Evolutionary conservation across 1,284 basidiomycete genomes (phyloP), one percentile per base, ranked within the genome.

Genomic region (Fomitiporia mediterranea): DNA sequence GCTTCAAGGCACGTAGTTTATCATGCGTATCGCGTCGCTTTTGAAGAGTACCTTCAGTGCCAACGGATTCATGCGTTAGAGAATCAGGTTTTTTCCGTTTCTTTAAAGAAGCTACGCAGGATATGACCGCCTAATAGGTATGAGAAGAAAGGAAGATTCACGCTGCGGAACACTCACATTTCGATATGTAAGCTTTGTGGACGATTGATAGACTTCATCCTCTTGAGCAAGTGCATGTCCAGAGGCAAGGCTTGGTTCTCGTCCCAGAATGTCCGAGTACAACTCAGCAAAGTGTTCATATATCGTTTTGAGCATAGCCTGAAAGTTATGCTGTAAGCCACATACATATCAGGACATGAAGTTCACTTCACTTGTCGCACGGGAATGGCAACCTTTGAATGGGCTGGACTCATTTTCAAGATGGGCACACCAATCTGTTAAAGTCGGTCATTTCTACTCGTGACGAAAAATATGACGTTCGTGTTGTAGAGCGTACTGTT

Each of bases 161-260:
- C n/a, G n/a, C n/a, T n/a, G n/a, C n/a, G n/a, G n/a, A n/a, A n/a
- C n/a, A n/a, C 58, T 78, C 67, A 89, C 86, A 72, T 89, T 86
- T 47, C 89, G 83, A 69, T 94, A 94, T 0, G 89, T 90, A 38
- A 81, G 64, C 67, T 89, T 91, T 53, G 74, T 84, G 0, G 87
- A 81, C 58, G 79, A 82, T 23, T 74, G 74, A 68, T 91, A 90
- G 1, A 91, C 77, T 57, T 91, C 84, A 35, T 82, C 78, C 65
- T 94, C 91, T 64, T 93, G 89, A 51, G 74, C 78, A 8, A 91
- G 75, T 1, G 91, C 82, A 70, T 93, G 87, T 51, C 89, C 83
- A 0, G 82, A 72, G 1, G 89, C 84, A 15, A 91, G 67, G 23
- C 74, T 72, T 0, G 85, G 81, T 57, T 82, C 74, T 11, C 68